Base-by-base conservation (phyloP, 2,329 filamentous ascomycete genomes). In the Dactylellina cionopaga region DNA sequence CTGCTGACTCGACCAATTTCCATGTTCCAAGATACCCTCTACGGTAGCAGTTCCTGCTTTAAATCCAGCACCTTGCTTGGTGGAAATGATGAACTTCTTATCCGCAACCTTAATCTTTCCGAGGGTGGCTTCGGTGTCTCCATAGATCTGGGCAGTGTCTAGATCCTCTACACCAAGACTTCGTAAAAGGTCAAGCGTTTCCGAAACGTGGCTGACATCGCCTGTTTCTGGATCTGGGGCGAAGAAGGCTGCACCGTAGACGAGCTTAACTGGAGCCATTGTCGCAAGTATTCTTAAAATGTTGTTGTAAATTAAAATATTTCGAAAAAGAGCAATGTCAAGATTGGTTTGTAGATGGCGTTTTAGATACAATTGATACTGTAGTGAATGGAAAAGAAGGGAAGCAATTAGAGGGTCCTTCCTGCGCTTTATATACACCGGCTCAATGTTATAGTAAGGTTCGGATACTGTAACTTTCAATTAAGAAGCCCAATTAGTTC, bases 131-230 rank as follows among this genome's bases (percentile, higher is more conserved):
- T 72, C 68, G 15, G 47, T 64, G 6, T 46, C 39, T 17, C 56
- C 56, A 15, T 72, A 72, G 19, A 72, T 64, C 17, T 72, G 68
- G 33, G 68, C 68, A 7, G 68, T 72, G 29, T 72, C 68, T 5
- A 72, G 29, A 9, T 65, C 54, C 9, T 72, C 51, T 4, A 72
- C 54, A 39, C 59, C 68, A 5, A 65, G 27, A n/a, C 29, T 43
- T 7, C 44, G 35, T 13, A 72, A 24, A 7, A 72, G 52, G 13
- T 65, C 51, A 7, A 65, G 68, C 7, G 52, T 60, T 10, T 72
- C 24, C 10, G 46, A 15, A 9, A 71, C 58, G 13, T 64, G 58
- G 3, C 29, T 47, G 29, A 65, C 37, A 17, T 46, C 43, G 17
- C 68, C 68, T 4, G 68, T 72, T 60, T 65, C 68, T n/a, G 68